Evolutionary conservation across 768 basidiomycete species (phyloP).

Genomic region (Rhodotorula babjevae): DNA sequence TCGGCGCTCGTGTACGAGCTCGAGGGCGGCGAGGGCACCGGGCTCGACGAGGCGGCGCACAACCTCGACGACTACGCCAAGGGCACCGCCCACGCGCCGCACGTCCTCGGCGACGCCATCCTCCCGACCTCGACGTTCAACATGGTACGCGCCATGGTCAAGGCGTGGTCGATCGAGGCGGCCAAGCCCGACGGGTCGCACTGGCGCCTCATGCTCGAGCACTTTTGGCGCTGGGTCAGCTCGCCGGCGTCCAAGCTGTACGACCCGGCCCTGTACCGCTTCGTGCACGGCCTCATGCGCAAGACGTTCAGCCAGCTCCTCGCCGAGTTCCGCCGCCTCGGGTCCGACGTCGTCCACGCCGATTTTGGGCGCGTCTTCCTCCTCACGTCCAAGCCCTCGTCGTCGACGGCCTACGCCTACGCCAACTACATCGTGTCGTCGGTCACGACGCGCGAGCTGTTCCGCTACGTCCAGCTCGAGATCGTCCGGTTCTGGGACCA

Average conservation of each 20-base stretch:
- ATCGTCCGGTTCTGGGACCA: slow-evolving; percentile 89
- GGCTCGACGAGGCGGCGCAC: slow-evolving; percentile 79
- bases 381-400: slow-evolving; percentile 83
- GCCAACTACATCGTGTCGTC: slow-evolving; percentile 91
- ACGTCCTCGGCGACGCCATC: slow-evolving; percentile 82
- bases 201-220: slow-evolving; percentile 59
- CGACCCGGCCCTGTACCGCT: slow-evolving; percentile 86
- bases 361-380: slow-evolving; percentile 87
- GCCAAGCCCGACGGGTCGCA: slow-evolving; percentile 53
- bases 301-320: slow-evolving; percentile 96
- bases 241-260: slow-evolving; percentile 79
- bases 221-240: slow-evolving; percentile 97
- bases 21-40: slow-evolving; percentile 65
- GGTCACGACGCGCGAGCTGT: slow-evolving; percentile 88
- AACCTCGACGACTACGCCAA: slow-evolving; percentile 84
- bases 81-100: slow-evolving; percentile 56
- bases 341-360: slow-evolving; percentile 86
- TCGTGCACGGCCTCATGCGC: slow-evolving; percentile 91
- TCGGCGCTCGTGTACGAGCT: slow-evolving; percentile 93
- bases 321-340: slow-evolving; percentile 91
- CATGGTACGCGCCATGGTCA: slow-evolving; percentile 80
- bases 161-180: slow-evolving; percentile 77
- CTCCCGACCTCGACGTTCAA: slow-evolving; percentile 80
- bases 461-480: slow-evolving; percentile 82
- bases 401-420: slow-evolving; percentile 90